Conservation (phyloP, 2,329 filamentous ascomycete genomes). For the Colletotrichum phormii region DNA sequence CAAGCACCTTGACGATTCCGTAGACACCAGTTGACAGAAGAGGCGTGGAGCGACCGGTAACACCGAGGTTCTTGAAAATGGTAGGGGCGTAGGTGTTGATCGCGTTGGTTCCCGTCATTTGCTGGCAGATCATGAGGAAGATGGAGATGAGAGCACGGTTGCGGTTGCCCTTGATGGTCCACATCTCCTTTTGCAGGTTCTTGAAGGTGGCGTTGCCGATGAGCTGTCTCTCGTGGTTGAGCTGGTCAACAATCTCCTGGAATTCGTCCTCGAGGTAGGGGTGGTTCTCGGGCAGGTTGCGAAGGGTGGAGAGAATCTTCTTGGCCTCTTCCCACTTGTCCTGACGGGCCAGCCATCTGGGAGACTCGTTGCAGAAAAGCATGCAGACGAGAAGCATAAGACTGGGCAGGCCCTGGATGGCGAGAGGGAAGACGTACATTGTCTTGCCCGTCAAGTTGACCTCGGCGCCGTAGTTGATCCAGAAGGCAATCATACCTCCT, state of each 20-base stretch:
- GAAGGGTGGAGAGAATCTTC: constrained; percentile 63
- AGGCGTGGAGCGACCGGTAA: constrained; percentile 59
- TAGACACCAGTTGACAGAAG: constrained; percentile 74
- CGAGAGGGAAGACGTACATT: constrained; percentile 61
- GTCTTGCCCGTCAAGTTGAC: constrained; percentile 47
- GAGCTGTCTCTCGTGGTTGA: constrained; percentile 67
- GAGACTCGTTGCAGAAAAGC: constrained; percentile 72
- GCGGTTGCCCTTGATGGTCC: constrained; percentile 65
- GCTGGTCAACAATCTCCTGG: constrained; percentile 64
- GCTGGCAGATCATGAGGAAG: constrained; percentile 69
- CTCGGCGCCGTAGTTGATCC: constrained; percentile 63
- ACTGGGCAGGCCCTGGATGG: constrained; percentile 73
- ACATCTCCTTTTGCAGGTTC: constrained; percentile 71
- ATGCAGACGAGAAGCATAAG: constrained; percentile 69
- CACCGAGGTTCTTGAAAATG: constrained; percentile 49
- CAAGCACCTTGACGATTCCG: constrained; percentile 70
- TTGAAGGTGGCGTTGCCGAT: constrained; percentile 56
- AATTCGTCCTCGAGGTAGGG: constrained; percentile 68
- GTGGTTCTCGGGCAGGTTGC: constrained; percentile 63
- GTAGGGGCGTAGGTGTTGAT: constrained; percentile 53
- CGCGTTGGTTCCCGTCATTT: constrained; percentile 66
- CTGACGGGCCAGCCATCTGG: constrained; percentile 72
- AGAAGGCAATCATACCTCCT: constrained; percentile 56
- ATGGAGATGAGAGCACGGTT: constrained; percentile 70
- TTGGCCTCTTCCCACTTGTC: constrained; percentile 74